phyloP scores from a whole-genome alignment of 176 grass and related monocot genomes.

The Stipa capillata region DNA sequence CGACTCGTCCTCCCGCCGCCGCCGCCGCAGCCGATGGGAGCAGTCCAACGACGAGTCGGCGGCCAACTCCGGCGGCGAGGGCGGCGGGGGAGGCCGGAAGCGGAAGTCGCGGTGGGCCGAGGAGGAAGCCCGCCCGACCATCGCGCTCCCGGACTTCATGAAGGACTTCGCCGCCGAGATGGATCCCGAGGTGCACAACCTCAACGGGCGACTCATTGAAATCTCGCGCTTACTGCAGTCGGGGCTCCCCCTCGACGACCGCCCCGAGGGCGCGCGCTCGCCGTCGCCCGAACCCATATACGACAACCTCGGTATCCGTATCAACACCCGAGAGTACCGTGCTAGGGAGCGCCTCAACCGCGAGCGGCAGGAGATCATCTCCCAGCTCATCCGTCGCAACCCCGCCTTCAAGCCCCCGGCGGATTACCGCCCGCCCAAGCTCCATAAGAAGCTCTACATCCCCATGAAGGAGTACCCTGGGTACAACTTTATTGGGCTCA shows the following conservation, averaged over 20 bases:
- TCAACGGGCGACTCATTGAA: constrained; percentile 77
- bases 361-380: constrained; percentile 93
- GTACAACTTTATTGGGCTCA: constrained; percentile 93
- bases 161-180: constrained; percentile 90
- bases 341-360: constrained; percentile 75
- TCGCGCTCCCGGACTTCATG: constrained; percentile 92
- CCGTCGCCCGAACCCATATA: constrained; percentile 83
- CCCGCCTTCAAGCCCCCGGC: constrained; percentile 86
- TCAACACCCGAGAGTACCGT: constrained; percentile 86
- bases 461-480: constrained; percentile 94
- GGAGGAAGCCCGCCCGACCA: constrained; percentile 65
- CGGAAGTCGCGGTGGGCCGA: constrained; percentile 93
- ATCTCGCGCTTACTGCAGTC: constrained; percentile 67
- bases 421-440: constrained; percentile 89
- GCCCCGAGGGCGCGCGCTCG: constrained; percentile 74
- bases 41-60: constrained; percentile 43
- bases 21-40: constrained; percentile 81
- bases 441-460: constrained; percentile 96
- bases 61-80: constrained; percentile 39
- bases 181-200: constrained; percentile 84
- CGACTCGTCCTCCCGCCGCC: constrained; percentile 41
- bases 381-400: constrained; percentile 89
- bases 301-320: constrained; percentile 87
- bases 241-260: constrained; percentile 67
- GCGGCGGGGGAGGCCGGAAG: constrained; percentile 37